Conservation (phyloP, 805 yeast species). For the Clavispora asparagi region DNA sequence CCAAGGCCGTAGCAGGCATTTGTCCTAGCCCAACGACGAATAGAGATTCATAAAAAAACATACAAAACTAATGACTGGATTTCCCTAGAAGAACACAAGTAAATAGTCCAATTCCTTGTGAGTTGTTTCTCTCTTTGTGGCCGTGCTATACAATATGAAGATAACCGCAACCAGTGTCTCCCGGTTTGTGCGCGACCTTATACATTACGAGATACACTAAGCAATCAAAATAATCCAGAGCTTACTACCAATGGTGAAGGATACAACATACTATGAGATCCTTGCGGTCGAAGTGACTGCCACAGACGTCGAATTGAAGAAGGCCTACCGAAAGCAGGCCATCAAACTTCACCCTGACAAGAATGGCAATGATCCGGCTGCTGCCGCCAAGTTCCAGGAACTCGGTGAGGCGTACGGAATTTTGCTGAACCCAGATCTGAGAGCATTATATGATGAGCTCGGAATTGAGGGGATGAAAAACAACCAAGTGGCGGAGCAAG, state of each 20-base stretch:
- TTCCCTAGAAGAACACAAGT: no score
- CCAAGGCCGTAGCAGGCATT: no score
- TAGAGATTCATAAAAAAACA: no score
- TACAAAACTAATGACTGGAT: no score
- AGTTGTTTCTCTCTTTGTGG: no score
- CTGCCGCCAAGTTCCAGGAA: constrained; percentile 82
- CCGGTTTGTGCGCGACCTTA: neutral
- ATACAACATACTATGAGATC: constrained; percentile 80
- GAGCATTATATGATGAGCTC: constrained; percentile 73
- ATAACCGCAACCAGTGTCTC: neutral
- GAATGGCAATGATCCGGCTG: constrained; percentile 89
- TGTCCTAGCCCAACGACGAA: no score
- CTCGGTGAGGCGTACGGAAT: constrained; percentile 67
- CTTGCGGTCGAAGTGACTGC: constrained; percentile 68
- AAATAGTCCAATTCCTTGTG: no score
- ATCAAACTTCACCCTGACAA: constrained; percentile 64
- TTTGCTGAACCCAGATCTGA: constrained; percentile 62
- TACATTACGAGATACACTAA: neutral
- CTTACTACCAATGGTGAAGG: constrained; percentile 59
- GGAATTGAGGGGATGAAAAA: constrained; percentile 63
- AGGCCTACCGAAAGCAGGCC: constrained; percentile 54
- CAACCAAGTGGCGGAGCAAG: constrained; percentile 65
- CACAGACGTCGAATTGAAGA: constrained; percentile 76
- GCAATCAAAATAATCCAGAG: no score
- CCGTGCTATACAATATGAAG: neutral